Conservation (phyloP, 257 asterid genomes). For the Jacaranda copaia region DNA sequence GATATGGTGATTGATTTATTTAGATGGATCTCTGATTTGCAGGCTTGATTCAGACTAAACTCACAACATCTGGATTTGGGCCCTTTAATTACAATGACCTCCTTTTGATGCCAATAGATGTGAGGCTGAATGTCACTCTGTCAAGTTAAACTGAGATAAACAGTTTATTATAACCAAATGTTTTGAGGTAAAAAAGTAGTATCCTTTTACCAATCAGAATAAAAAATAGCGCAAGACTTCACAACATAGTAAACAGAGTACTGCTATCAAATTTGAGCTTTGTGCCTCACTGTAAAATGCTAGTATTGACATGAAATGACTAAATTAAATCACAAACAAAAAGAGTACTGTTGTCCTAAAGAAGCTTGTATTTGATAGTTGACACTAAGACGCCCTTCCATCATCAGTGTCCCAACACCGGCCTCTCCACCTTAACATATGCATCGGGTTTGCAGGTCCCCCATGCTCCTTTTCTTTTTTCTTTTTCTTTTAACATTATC, state of each 20-base stretch:
- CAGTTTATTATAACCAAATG: too few relatives aligned
- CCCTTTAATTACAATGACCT: too few relatives aligned
- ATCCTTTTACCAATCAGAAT: background rate
- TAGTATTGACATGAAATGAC: conserved; percentile 22
- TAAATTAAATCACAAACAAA: conserved; percentile 37
- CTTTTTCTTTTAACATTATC: conserved; percentile 3
- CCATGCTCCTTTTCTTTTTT: too few relatives aligned
- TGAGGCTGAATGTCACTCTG: too few relatives aligned
- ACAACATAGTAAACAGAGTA: conserved; percentile 21
- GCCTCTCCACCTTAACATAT: conserved; percentile 30
- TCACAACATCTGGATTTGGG: too few relatives aligned
- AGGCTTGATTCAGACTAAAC: too few relatives aligned
- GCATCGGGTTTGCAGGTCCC: conserved; percentile 24
- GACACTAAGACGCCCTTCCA: conserved; percentile 13
- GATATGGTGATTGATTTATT: too few relatives aligned
- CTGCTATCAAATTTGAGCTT: conserved; percentile 14
- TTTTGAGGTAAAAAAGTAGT: background rate
- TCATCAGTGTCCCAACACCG: conserved; percentile 15
- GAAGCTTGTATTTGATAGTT: conserved; percentile 16
- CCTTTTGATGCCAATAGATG: too few relatives aligned
- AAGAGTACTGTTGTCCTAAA: conserved; percentile 19
- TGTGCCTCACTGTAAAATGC: conserved; percentile 31
- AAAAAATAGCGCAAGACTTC: background rate
- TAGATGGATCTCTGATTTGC: too few relatives aligned
- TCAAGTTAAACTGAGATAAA: too few relatives aligned